Conservation (phyloP, 352 stramenopile species). For the Phytopythium sindhum region DNA sequence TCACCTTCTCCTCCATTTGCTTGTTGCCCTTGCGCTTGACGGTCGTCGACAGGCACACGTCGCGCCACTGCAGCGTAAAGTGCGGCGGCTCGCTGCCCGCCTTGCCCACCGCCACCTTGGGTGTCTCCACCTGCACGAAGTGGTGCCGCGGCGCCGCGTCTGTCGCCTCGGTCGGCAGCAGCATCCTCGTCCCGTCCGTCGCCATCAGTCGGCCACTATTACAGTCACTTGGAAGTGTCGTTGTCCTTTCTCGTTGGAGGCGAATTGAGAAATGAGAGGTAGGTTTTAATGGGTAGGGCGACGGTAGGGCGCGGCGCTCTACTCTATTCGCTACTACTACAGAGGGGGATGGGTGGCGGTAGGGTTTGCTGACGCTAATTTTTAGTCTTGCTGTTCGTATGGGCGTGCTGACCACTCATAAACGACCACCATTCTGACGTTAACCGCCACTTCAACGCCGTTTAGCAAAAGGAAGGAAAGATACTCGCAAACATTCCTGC, state of each 20-base stretch:
- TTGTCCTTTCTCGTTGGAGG: not conserved
- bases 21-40: slow-evolving; percentile 22
- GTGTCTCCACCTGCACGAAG: slow-evolving; percentile 14
- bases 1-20: slow-evolving; percentile 25
- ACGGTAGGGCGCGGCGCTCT: too few species aligned
- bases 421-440: not conserved
- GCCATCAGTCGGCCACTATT: not conserved
- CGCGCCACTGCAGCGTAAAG: slow-evolving; percentile 28
- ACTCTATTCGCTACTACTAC: too few species aligned
- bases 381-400: too few species aligned
- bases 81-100: not conserved
- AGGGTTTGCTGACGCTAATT: too few species aligned
- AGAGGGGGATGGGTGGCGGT: too few species aligned
- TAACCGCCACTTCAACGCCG: not conserved
- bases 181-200: not conserved
- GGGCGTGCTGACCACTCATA: not conserved
- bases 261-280: not conserved
- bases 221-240: not conserved
- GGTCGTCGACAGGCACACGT: slow-evolving; percentile 15
- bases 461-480: too few species aligned
- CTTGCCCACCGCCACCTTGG: slow-evolving; percentile 2
- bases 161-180: not conserved
- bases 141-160: slow-evolving; percentile 1
- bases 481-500: not conserved
- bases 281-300: too few species aligned